These are phyloP conservation scores for Boletus rubropictus DNA, from an alignment of 768 basidiomycete genomes.

Conservation along the genomic window DNA sequence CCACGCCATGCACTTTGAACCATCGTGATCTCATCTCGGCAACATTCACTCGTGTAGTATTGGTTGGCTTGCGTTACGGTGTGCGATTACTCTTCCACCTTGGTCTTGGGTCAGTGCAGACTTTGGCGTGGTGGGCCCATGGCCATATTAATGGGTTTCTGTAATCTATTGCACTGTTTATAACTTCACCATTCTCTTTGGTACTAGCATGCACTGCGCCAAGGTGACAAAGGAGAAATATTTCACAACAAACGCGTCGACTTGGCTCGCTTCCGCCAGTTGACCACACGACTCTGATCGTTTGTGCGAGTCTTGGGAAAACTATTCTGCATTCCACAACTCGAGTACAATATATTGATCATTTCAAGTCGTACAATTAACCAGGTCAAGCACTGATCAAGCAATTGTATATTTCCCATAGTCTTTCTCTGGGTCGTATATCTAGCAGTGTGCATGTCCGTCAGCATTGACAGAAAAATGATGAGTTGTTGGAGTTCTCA, in stretches of 20 bases:
- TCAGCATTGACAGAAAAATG: background rate
- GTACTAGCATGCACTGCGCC: background rate
- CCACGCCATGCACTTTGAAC: background rate
- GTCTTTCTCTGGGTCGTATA: conserved; percentile 91
- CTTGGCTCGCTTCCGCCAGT: too few species aligned
- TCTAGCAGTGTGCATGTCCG: conserved; percentile 34
- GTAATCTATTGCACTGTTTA: background rate
- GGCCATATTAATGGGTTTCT: background rate
- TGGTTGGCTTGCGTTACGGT: background rate
- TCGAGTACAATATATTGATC: background rate
- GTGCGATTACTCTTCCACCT: background rate
- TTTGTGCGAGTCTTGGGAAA: too few species aligned
- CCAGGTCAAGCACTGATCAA: conserved; percentile 13
- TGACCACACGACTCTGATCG: too few species aligned
- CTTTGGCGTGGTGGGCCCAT: background rate
- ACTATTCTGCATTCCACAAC: too few species aligned
- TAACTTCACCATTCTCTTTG: background rate
- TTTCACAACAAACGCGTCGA: too few species aligned
- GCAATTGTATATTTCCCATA: conserved; percentile 90
- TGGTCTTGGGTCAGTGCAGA: too few species aligned
- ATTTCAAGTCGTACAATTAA: background rate
- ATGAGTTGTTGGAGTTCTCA: conserved; percentile 28
- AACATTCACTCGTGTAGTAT: background rate
- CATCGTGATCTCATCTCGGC: background rate
- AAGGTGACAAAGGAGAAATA: too few species aligned